Evolutionary conservation across 345 rosid species (phyloP).

Genomic region (Hibiscus trionum): DNA sequence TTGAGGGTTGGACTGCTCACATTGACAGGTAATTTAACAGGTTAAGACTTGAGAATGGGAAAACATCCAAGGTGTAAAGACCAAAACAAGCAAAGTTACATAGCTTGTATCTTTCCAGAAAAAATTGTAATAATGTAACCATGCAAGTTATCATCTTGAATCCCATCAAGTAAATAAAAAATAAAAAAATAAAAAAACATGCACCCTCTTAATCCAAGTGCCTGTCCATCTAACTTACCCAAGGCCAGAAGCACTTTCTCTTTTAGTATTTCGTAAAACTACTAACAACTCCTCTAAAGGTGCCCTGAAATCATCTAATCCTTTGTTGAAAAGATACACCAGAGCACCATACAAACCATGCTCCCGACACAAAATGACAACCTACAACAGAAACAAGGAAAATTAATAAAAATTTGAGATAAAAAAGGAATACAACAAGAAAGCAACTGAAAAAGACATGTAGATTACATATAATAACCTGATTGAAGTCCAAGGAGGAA

Average conservation of each 20-base stretch:
- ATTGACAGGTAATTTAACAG: not conserved
- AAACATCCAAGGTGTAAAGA: not conserved
- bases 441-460: conserved; percentile 5
- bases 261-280: conserved; percentile 57
- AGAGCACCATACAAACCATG: conserved; percentile 94
- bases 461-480: conserved; percentile 37
- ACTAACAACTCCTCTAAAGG: conserved; percentile 87
- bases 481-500: conserved; percentile 96
- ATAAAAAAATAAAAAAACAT: too few species aligned
- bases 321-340: conserved; percentile 93
- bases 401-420: not conserved
- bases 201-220: not conserved
- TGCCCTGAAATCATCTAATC: conserved; percentile 89
- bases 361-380: conserved; percentile 89
- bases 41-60: not conserved
- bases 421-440: conserved; percentile 11
- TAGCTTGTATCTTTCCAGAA: not conserved
- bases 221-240: conserved; percentile 51
- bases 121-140: not conserved
- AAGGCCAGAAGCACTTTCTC: conserved; percentile 57
- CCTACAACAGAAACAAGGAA: conserved; percentile 39
- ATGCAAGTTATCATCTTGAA: not conserved
- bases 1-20: not conserved
- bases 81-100: not conserved
- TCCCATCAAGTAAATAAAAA: not conserved